These are phyloP conservation scores for Chrysoporthe deuterocubensis DNA, from an alignment of 2,329 filamentous ascomycete species.

Conservation along the genomic window DNA sequence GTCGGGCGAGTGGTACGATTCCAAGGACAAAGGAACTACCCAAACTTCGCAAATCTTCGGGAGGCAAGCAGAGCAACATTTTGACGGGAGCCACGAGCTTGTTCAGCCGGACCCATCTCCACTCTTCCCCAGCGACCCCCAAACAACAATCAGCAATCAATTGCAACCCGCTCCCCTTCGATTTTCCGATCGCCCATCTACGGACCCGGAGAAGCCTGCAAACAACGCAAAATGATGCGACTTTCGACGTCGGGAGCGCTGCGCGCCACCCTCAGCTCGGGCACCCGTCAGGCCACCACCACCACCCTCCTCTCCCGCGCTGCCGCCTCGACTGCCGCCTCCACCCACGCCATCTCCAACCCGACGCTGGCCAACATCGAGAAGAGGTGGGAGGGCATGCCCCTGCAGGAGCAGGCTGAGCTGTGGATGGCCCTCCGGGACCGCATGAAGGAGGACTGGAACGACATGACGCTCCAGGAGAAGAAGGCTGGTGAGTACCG, in stretches of 20 bases:
- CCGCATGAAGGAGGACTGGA: slow-evolving; percentile 98
- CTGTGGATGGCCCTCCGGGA: slow-evolving; percentile 98
- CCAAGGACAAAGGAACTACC: slow-evolving; percentile 7
- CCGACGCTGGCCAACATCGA: slow-evolving; percentile 97
- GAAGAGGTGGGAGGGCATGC: slow-evolving; percentile 98
- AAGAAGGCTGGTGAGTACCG: slow-evolving; percentile 93
- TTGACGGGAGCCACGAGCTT: slow-evolving; percentile 23
- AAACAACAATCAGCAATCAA: slow-evolving; percentile 17
- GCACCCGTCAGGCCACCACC: slow-evolving; percentile 43
- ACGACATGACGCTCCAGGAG: slow-evolving; percentile 91
- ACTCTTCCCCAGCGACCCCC: slow-evolving; percentile 26
- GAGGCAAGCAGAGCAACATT: slow-evolving; percentile 22
- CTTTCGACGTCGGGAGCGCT: slow-evolving; percentile 56
- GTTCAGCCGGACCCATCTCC: slow-evolving; percentile 26
- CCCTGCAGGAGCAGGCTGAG: slow-evolving; percentile 98
- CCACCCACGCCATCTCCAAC: slow-evolving; percentile 93
- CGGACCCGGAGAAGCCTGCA: background rate
- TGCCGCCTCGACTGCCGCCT: slow-evolving; percentile 65
- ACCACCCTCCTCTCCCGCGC: slow-evolving; percentile 47
- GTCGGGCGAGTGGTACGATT: slow-evolving; percentile 12
- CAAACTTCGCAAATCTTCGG: slow-evolving; percentile 8
- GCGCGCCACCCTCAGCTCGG: slow-evolving; percentile 49
- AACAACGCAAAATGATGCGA: slow-evolving; percentile 55
- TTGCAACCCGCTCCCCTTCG: slow-evolving; percentile 10
- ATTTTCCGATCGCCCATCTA: slow-evolving; percentile 21